A percentile compares a stretch with the other conserved stretches of the same genome.
Conservation (phyloP, 163 green algal species). For the Chloromonas sp. region DNA sequence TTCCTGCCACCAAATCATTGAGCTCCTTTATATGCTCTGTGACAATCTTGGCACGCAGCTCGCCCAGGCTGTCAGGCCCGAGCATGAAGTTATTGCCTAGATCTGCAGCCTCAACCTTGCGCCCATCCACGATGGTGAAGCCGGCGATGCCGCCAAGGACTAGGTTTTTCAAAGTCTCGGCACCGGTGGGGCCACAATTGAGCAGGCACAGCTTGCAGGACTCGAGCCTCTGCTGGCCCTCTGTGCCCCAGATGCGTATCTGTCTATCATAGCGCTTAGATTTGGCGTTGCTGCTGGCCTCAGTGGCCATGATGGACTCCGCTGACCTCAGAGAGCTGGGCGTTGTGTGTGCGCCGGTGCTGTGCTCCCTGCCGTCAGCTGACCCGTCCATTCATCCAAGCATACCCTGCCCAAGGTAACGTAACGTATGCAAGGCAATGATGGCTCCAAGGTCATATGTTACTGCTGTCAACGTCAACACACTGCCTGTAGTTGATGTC, state of each 20-base stretch:
- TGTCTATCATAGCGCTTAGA: slow-evolving; percentile 83
- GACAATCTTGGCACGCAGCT: slow-evolving; percentile 65
- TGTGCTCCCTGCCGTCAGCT: too few species aligned
- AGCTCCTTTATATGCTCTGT: slow-evolving; percentile 83
- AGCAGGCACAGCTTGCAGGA: slow-evolving; percentile 65
- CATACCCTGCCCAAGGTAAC: too few species aligned
- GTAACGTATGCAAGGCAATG: too few species aligned
- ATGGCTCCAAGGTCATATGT: too few species aligned
- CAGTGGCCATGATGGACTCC: background rate
- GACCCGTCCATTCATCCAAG: too few species aligned
- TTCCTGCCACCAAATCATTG: slow-evolving; percentile 76
- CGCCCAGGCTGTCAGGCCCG: slow-evolving; percentile 46
- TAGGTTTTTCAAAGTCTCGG: slow-evolving; percentile 92
- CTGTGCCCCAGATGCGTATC: slow-evolving; percentile 81
- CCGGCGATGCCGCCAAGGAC: slow-evolving; percentile 90
- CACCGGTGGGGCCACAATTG: slow-evolving; percentile 50
- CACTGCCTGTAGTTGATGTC: too few species aligned
- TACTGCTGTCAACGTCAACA: too few species aligned
- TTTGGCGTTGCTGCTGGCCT: background rate
- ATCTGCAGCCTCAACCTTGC: slow-evolving; percentile 57
- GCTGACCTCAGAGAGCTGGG: too few species aligned
- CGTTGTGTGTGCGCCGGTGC: too few species aligned
- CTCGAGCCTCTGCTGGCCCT: slow-evolving; percentile 76
- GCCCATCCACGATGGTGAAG: slow-evolving; percentile 91
- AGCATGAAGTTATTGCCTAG: slow-evolving; percentile 95